phyloP scores from a whole-genome alignment of 805 yeast genomes.

The Ogataea populi-albae region DNA sequence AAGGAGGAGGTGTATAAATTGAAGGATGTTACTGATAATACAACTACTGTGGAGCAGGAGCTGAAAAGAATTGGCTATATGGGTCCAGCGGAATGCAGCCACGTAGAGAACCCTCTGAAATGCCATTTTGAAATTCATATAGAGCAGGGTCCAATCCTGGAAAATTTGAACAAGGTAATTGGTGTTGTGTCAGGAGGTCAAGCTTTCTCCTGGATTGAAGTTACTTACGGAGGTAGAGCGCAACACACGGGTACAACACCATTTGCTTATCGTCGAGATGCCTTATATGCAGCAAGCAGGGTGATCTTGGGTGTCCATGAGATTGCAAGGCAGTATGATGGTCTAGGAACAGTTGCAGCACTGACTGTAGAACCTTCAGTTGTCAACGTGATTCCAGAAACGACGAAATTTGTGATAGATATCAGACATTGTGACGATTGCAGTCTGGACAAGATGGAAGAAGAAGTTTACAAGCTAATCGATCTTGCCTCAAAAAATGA shows the following conservation, averaged over 20 bases:
- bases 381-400: conserved; percentile 66
- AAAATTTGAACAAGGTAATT: conserved; percentile 50
- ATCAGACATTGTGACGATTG: conserved; percentile 54
- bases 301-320: conserved; percentile 57
- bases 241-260: conserved; percentile 79
- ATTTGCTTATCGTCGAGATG: conserved; percentile 56
- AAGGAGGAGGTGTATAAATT: conserved; percentile 49
- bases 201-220: conserved; percentile 60
- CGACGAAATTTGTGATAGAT: conserved; percentile 59
- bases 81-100: conserved; percentile 49
- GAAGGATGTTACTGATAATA: conserved; percentile 51
- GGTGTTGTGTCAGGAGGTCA: conserved; percentile 70
- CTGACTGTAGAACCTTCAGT: conserved; percentile 56
- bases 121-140: conserved; percentile 76
- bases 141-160: conserved; percentile 74
- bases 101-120: conserved; percentile 51
- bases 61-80: conserved; percentile 59
- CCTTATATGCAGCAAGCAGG: conserved; percentile 54
- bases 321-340: conserved; percentile 49
- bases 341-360: conserved; percentile 59
- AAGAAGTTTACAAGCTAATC: conserved; percentile 30
- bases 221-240: conserved; percentile 58
- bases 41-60: conserved; percentile 50
- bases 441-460: conserved; percentile 34
- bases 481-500: conserved; percentile 21